Base-by-base conservation (phyloP, 495 filamentous ascomycete species). In the Aspergillus wentii region DNA sequence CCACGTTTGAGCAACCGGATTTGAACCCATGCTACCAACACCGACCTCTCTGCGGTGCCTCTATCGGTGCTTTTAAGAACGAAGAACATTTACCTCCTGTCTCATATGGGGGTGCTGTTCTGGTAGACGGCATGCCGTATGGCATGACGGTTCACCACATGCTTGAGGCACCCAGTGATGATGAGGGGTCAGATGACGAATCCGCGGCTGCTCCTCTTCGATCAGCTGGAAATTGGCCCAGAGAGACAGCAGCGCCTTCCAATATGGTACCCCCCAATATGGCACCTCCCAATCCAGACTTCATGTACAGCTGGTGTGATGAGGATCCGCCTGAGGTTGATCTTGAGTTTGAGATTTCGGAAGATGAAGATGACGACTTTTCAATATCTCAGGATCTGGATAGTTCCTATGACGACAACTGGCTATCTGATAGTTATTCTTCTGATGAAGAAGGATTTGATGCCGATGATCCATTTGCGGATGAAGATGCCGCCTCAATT, bases 71-170 rank as follows among this genome's bases (percentile, higher is more conserved):
- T 1, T 95, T 85, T 63, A 75, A 83, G 37, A 84, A 86, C 30
- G 81, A 86, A 32, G 76, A 83, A 28, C 89, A 94, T 48, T 64
- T 95, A 2, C 89, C 88, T 9, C 85, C 91, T 1, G 91, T 92
- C 3, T 88, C 88, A 8, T 89, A 90, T 56, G 91, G 91, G 4
- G 91, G 91, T 10, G 69, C 94, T 1, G 75, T 97, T 27, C 63
- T 92, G 6, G 79, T 95, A 5, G 88, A 96, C 56, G 79, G 83
- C 35, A 76, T 82, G 44, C 78, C 83, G 1, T 92, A 86, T 53
- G 91, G 90, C 6, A 87, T 96, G 82, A 95, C 85, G 13, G 91
- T 96, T 3, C 91, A 97, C 47, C 91, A 97, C 55, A 86, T 97
- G 80, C 72, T 97, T 1, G 91, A 97, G 47, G 78, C 83, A 11